Conservation (phyloP, 2,329 filamentous ascomycete species). For the Colletotrichum sp. region DNA sequence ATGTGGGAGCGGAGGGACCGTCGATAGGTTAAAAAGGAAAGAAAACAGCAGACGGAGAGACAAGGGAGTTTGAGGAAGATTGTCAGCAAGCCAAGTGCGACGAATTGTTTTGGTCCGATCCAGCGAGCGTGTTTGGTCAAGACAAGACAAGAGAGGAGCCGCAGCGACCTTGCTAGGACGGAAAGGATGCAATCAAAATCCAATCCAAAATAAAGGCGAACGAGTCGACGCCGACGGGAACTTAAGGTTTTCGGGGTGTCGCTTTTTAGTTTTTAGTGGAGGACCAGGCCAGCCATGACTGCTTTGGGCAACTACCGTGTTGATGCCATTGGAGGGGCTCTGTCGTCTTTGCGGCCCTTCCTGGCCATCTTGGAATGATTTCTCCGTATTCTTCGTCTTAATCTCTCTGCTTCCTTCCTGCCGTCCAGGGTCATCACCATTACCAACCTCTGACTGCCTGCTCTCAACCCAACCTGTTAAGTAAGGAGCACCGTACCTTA, state of each 20-base stretch:
- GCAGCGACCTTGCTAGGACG: not conserved
- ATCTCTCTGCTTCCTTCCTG: not conserved
- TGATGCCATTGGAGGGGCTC: not conserved
- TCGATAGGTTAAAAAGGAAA: not conserved
- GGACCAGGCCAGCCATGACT: not conserved
- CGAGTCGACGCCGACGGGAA: not conserved
- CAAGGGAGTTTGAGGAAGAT: not conserved
- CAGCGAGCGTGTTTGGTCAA: not conserved
- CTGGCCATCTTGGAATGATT: not conserved
- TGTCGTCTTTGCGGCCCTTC: not conserved
- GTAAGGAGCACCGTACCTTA: not conserved
- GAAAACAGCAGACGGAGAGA: not conserved
- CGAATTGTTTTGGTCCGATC: not conserved
- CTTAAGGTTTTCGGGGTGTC: constrained; percentile 2
- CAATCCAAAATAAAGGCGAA: not conserved
- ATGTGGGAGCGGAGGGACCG: not conserved
- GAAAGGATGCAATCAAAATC: not conserved
- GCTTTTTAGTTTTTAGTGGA: not conserved
- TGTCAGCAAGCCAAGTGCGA: not conserved
- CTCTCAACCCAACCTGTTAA: not conserved
- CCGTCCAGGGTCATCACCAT: not conserved
- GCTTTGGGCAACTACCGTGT: not conserved
- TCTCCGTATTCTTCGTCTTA: not conserved
- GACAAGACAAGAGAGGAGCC: not conserved
- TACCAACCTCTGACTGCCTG: not conserved